Conservation (phyloP, 208 protist species). For the Trypanosoma mega region DNA sequence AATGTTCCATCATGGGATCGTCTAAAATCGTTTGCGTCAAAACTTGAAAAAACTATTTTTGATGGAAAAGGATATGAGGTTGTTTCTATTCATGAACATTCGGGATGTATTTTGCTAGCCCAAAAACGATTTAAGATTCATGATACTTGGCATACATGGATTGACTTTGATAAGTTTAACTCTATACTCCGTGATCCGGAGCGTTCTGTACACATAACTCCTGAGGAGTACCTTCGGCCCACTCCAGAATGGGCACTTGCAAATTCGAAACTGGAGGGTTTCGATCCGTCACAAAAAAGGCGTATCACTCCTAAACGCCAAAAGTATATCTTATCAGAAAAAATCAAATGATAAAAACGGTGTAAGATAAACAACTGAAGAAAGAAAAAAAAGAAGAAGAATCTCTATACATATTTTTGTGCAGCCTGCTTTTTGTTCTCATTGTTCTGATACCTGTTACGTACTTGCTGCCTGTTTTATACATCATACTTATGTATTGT, state of each 20-base stretch:
- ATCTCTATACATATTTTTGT: too few species aligned
- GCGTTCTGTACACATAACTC: slow-evolving; percentile 30
- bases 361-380: too few species aligned
- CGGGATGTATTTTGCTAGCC: slow-evolving; percentile 85
- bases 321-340: slow-evolving; percentile 30
- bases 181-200: slow-evolving; percentile 43
- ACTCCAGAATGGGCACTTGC: slow-evolving; percentile 77
- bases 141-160: slow-evolving; percentile 78
- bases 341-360: too few species aligned
- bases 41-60: slow-evolving; percentile 55
- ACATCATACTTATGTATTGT: too few species aligned
- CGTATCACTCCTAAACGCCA: slow-evolving; percentile 55
- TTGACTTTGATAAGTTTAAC: slow-evolving; percentile 88
- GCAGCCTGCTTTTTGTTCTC: too few species aligned
- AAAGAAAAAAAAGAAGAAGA: too few species aligned
- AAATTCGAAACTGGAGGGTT: slow-evolving; percentile 67
- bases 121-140: slow-evolving; percentile 65
- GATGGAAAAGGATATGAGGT: slow-evolving; percentile 67
- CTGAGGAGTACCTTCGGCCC: slow-evolving; percentile 73
- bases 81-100: slow-evolving; percentile 89
- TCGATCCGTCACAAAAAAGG: slow-evolving; percentile 79
- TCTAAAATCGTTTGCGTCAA: slow-evolving; percentile 71
- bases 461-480: too few species aligned
- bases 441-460: too few species aligned
- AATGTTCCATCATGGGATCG: slow-evolving; percentile 93